Percentiles rank a stretch among this genome's conserved stretches.
phyloP scores from a whole-genome alignment of 306 rosid species.

The Quercus rubra region DNA sequence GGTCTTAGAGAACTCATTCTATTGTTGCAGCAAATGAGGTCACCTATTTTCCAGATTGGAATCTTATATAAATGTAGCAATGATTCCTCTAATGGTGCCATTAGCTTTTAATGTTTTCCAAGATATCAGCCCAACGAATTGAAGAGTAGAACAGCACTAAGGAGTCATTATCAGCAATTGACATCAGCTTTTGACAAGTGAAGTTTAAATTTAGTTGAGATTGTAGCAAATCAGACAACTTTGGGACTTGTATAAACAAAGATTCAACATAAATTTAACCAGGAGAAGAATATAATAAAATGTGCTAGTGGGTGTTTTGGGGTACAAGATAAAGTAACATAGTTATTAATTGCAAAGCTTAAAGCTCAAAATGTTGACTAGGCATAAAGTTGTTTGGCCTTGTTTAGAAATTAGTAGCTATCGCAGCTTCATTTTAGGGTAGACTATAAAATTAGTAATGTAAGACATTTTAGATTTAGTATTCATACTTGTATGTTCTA shows the following conservation, averaged over 20 bases:
- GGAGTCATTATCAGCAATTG: neutral
- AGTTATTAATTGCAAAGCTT: neutral
- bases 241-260: neutral
- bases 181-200: constrained; percentile 7
- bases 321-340: neutral
- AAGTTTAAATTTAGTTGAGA: neutral
- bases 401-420: too few species aligned
- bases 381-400: too few species aligned
- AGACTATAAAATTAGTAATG: too few species aligned
- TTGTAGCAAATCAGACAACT: constrained; percentile 35
- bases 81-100: constrained; percentile 70
- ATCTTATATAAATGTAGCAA: constrained; percentile 82
- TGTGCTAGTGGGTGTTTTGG: neutral
- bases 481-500: too few species aligned
- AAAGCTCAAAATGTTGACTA: too few species aligned
- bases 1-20: constrained; percentile 81
- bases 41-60: constrained; percentile 56
- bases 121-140: constrained; percentile 7
- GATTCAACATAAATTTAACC: neutral
- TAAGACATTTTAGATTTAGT: too few species aligned
- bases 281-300: neutral
- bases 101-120: neutral
- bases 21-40: constrained; percentile 64
- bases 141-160: neutral
- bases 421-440: too few species aligned